Base-by-base conservation (phyloP, 1,139 yeast genomes). In the Geotrichum cucujoidarum region DNA sequence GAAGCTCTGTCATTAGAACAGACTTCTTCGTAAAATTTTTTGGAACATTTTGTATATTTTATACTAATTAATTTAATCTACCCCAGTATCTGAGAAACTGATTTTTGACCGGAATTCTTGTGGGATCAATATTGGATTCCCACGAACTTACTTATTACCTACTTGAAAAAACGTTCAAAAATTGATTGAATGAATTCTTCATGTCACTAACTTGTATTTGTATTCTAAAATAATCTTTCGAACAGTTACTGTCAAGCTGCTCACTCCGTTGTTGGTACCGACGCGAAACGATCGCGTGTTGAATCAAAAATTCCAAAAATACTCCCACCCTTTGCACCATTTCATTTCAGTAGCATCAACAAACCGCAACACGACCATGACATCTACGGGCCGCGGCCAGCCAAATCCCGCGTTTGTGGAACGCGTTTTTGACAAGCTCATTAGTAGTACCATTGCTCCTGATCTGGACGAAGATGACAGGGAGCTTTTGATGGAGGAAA, bases 391-490 rank as follows among this genome's bases (percentile, higher is more conserved):
- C n/a, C n/a, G n/a, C n/a, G n/a, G n/a, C n/a, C 43, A 44, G 30
- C 34, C 31, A 2, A 39, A 27, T 21, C 13, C 34, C 25, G 27
- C 41, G n/a, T 43, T 45, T 47, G 33, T 42, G 4, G 45, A 43
- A 34, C 47, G 45, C 25, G 45, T 45, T 18, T 20, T 49, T 13
- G 44, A 39, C 16, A 45, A 43, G 24, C 40, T 49, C 4, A 42
- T 49, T 24, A 49, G 45, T 20, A 42, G 43, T 35, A 39, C 47
- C 16, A 38, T 49, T 24, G 52, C 49, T 2, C 47, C 32, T 2
- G 48, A 44, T 16, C 41, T 49, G 4, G 25, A 42, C 7, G 44
- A 43, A 16, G 52, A 49, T 24, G 52, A 49, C 27, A 45, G 34
- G 25, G 46, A 34, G 10, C 25, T 13, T 8, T 40, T 48, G 18